These are phyloP conservation scores for Aphanomyces stellatus DNA, from an alignment of 352 stramenopile species.

Conservation along the genomic window DNA sequence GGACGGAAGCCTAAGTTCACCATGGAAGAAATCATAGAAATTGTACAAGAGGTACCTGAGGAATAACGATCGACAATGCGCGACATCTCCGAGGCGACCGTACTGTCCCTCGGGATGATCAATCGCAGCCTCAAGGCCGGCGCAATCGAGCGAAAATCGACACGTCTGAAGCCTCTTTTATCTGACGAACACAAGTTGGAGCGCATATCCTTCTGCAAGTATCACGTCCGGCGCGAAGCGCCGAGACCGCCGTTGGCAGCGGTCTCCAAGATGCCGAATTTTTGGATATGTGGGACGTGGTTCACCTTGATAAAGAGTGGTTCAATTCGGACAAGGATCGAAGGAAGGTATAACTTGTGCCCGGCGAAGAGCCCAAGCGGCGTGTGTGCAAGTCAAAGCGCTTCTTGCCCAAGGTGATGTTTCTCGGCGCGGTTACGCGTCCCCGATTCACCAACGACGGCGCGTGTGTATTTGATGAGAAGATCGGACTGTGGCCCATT, in stretches of 20 bases:
- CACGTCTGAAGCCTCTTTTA: too few species aligned
- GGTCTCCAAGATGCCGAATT: background rate
- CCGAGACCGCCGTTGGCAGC: too few species aligned
- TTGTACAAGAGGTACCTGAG: too few species aligned
- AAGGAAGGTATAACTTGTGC: background rate
- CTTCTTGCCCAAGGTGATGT: background rate
- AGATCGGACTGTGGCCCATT: constrained; percentile 28
- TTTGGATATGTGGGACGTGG: background rate
- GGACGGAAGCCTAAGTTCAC: too few species aligned
- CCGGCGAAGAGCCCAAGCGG: background rate
- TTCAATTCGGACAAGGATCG: background rate
- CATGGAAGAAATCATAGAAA: too few species aligned
- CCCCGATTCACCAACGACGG: background rate
- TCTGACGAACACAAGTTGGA: too few species aligned
- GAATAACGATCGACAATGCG: too few species aligned
- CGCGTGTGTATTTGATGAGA: constrained; percentile 16
- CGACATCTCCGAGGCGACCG: too few species aligned
- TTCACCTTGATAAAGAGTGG: background rate
- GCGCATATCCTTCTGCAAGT: too few species aligned
- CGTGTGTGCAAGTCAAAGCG: background rate
- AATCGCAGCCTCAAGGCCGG: too few species aligned
- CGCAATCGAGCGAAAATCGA: too few species aligned
- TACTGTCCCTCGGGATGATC: too few species aligned
- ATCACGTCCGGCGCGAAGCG: background rate
- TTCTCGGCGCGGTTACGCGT: background rate